Base-by-base conservation (phyloP, 2,329 filamentous ascomycete species). In the Tolypocladium sp. region DNA sequence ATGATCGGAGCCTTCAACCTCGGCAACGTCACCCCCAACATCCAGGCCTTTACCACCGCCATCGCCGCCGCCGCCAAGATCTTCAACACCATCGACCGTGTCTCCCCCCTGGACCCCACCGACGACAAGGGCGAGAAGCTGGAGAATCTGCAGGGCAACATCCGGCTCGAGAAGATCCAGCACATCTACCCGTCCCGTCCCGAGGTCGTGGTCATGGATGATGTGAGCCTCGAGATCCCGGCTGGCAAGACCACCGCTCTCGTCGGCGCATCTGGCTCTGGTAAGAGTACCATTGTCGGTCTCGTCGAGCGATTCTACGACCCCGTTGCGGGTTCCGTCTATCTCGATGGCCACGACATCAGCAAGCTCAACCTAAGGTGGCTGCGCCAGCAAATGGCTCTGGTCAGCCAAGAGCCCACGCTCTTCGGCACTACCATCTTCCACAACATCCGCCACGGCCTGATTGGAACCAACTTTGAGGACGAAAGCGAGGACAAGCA, bases 131-230 rank as follows among this genome's bases (percentile, higher is more conserved):
- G 93, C n/a, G 78, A 84, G 61, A 92, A 81, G 64, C 81, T 95
- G 1, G 86, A 91, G 1, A 73, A 83, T 25, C 80, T 96, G 2
- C 79, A 88, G 61, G 94, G 94, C 35, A 85, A 84, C 20, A 88
- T 99, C 60, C 88, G 92, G 64, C 82, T 99, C 52, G 84, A 87
- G 65, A 82, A 91, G 65, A 81, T 97, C 69, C 94, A 90, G 72
- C 92, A 96, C 73, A 93, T 97, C 66, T 97, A 99, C 68, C 94
- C 94, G 4, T 96, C 92, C 7, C 85, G 94, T 15, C 91, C 92
- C 0, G 92, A 97, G 67, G 92, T 96, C 4, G 84, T 86, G 2
- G 90, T 97, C 44, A 93, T 97, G 86, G 79, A 94, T 49, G 86
- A 88, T 63, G 90, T 97, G 59, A 89, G 79, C 59, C 82, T 99